These are phyloP conservation scores for Amniculicola lignicola DNA, from an alignment of 495 filamentous ascomycete genomes.

Conservation along the genomic window DNA sequence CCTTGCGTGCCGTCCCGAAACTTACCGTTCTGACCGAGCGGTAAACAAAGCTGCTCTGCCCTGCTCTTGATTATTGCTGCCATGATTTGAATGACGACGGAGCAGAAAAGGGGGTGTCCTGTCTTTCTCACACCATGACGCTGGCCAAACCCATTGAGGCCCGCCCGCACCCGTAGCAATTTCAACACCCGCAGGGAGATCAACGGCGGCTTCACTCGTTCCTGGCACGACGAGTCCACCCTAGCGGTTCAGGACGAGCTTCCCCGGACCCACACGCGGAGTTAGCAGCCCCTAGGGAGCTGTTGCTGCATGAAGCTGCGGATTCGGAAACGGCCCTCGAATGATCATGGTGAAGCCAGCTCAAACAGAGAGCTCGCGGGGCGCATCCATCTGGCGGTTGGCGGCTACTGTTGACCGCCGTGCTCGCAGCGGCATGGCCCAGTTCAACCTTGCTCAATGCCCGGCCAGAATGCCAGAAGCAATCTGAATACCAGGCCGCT, in stretches of 20 bases:
- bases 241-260: constrained; percentile 28
- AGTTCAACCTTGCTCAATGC: too few species aligned
- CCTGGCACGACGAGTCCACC: constrained; percentile 23
- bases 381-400: too few species aligned
- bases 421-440: too few species aligned
- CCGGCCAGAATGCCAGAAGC: background rate
- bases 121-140: background rate
- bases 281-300: constrained; percentile 16
- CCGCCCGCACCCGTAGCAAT: constrained; percentile 14
- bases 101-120: constrained; percentile 15
- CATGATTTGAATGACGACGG: constrained; percentile 22
- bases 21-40: too few species aligned
- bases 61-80: too few species aligned
- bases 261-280: constrained; percentile 33
- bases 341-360: too few species aligned
- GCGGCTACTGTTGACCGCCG: too few species aligned
- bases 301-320: constrained; percentile 19
- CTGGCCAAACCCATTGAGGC: too few species aligned
- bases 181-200: constrained; percentile 17
- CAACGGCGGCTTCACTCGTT: constrained; percentile 29
- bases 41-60: too few species aligned
- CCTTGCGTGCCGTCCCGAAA: background rate
- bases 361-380: too few species aligned
- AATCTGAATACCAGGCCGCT: constrained; percentile 3
- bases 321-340: background rate